Percentiles rank a stretch among this genome's conserved stretches.
Evolutionary conservation across 495 filamentous ascomycete genomes (phyloP).

Genomic region (Neurospora cerealis): DNA sequence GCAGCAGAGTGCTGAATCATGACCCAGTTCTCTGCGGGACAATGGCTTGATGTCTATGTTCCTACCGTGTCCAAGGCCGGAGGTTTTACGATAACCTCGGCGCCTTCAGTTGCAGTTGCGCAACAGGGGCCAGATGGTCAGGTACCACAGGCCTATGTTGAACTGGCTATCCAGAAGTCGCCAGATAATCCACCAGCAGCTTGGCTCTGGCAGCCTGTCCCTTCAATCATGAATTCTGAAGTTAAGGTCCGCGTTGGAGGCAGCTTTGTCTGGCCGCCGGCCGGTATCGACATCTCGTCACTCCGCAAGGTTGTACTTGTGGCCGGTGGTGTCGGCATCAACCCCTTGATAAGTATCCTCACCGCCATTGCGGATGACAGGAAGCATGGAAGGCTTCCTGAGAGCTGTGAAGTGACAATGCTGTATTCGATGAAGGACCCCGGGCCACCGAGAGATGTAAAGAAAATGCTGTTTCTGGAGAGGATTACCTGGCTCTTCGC

Average conservation of each 20-base stretch:
- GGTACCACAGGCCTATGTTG: slow-evolving; percentile 4
- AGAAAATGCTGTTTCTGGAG: slow-evolving; percentile 34
- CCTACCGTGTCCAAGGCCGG: slow-evolving; percentile 58
- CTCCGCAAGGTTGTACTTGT: slow-evolving; percentile 58
- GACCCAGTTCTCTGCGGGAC: slow-evolving; percentile 64
- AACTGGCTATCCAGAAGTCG: slow-evolving; percentile 21
- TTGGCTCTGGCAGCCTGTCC: slow-evolving; percentile 56
- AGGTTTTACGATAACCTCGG: slow-evolving; percentile 81
- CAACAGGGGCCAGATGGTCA: slow-evolving; percentile 47
- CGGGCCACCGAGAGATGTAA: slow-evolving; percentile 8
- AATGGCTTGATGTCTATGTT: slow-evolving; percentile 83
- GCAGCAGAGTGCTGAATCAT: not conserved
- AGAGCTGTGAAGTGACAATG: slow-evolving; percentile 8
- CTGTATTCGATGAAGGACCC: slow-evolving; percentile 33
- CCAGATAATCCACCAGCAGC: slow-evolving; percentile 42
- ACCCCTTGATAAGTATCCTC: slow-evolving; percentile 48
- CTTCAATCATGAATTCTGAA: slow-evolving; percentile 44
- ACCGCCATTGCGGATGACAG: slow-evolving; percentile 20
- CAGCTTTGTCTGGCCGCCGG: slow-evolving; percentile 65
- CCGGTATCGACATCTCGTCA: slow-evolving; percentile 23
- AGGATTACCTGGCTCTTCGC: slow-evolving; percentile 28
- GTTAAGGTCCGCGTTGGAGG: slow-evolving; percentile 67
- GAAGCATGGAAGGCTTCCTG: not conserved
- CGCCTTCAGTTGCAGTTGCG: slow-evolving; percentile 40
- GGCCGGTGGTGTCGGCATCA: slow-evolving; percentile 79